Percentiles rank a stretch among this genome's conserved stretches.
These are phyloP conservation scores for Alnus glutinosa DNA, from an alignment of 306 rosid species.

Conservation along the genomic window DNA sequence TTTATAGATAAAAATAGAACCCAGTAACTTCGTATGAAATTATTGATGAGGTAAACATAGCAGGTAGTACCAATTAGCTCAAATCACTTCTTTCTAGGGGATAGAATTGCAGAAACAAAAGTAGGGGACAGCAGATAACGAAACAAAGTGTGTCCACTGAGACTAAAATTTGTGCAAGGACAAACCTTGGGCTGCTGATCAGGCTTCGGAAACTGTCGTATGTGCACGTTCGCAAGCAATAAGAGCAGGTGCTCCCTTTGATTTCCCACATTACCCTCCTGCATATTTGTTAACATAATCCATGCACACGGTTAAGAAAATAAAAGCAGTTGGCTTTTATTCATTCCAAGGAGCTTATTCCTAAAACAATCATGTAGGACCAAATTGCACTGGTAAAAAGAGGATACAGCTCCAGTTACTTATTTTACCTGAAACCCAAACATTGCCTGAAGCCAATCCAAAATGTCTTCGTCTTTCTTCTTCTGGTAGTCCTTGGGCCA, in stretches of 20 bases:
- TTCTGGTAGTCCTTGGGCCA: constrained; percentile 87
- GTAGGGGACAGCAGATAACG: background rate
- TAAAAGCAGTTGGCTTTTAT: constrained; percentile 15
- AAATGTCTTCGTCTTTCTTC: constrained; percentile 85
- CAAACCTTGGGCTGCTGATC: constrained; percentile 99
- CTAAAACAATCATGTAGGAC: constrained; percentile 2
- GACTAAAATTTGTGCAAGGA: constrained; percentile 11
- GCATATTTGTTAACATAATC: constrained; percentile 30
- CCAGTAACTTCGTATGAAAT: background rate
- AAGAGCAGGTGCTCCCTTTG: constrained; percentile 96
- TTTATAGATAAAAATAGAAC: background rate
- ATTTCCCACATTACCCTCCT: constrained; percentile 91
- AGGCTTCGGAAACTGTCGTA: constrained; percentile 89
- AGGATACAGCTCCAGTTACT: constrained; percentile 6
- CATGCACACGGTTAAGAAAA: constrained; percentile 23
- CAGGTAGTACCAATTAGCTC: background rate
- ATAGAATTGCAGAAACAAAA: background rate
- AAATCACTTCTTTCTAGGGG: background rate
- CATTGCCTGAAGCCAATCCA: constrained; percentile 96
- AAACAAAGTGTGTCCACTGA: background rate
- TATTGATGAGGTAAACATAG: background rate
- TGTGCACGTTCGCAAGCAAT: constrained; percentile 95
- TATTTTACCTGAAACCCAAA: constrained; percentile 91
- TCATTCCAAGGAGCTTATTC: background rate
- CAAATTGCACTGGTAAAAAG: constrained; percentile 12